Conservation (phyloP, 2,329 filamentous ascomycete species). For the Cladophialophora carrionii region DNA sequence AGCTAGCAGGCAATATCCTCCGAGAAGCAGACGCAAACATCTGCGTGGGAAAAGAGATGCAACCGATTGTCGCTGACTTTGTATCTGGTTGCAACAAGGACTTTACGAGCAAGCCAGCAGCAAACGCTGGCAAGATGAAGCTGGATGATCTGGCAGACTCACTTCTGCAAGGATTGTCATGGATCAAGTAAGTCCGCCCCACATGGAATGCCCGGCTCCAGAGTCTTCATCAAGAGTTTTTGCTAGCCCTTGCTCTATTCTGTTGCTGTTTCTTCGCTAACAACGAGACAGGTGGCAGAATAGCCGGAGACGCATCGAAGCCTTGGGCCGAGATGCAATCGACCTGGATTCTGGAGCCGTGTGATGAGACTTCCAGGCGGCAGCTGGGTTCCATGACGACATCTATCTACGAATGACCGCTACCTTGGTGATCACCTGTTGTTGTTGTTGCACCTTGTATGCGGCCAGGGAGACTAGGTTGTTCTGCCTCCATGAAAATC, state of each 20-base stretch:
- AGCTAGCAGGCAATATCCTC: conserved; percentile 39
- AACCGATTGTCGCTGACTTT: conserved; percentile 19
- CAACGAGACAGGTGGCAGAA: conserved; percentile 60
- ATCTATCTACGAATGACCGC: not conserved
- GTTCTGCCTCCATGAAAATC: not conserved
- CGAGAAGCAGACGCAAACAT: conserved; percentile 13
- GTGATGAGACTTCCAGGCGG: not conserved
- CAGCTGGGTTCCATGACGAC: conserved; percentile 7
- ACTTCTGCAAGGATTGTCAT: conserved; percentile 75
- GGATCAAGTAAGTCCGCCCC: conserved; percentile 55
- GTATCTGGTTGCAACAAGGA: conserved; percentile 26
- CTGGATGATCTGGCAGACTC: conserved; percentile 82
- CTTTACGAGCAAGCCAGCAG: conserved; percentile 6
- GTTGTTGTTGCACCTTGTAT: not conserved
- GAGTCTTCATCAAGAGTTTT: not conserved
- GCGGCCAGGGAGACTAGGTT: not conserved
- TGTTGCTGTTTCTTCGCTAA: not conserved
- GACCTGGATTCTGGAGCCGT: conserved; percentile 19
- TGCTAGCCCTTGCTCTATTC: not conserved
- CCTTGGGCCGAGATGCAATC: conserved; percentile 26
- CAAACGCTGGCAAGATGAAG: conserved; percentile 53
- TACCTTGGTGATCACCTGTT: not conserved
- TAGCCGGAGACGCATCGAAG: conserved; percentile 25
- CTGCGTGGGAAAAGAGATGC: conserved; percentile 13
- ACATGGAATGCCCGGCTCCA: not conserved